Evolutionary conservation across 2,329 filamentous ascomycete genomes (phyloP).

Genomic region (Colletotrichum sp.): DNA sequence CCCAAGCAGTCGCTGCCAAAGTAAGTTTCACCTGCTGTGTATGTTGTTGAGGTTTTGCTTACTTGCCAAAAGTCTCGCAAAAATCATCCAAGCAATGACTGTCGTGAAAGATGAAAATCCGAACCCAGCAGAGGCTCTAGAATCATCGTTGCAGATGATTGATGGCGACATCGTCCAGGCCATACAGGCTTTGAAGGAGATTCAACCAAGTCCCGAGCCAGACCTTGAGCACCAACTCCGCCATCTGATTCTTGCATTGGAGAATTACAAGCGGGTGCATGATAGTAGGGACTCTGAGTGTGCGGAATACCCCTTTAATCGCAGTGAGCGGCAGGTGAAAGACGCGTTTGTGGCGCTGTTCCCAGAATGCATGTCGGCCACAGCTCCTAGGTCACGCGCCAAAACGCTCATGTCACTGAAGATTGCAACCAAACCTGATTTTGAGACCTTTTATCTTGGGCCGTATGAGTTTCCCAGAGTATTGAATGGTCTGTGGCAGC

Average conservation of each 20-base stretch:
- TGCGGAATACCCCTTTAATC: constrained; percentile 17
- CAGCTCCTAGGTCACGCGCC: neutral
- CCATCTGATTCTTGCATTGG: constrained; percentile 16
- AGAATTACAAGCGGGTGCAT: neutral
- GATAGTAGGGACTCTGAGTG: neutral
- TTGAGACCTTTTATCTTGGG: constrained; percentile 28
- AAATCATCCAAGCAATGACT: neutral
- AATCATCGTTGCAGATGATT: constrained; percentile 28
- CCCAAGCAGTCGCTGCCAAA: constrained; percentile 32
- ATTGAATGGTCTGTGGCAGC: constrained; percentile 36
- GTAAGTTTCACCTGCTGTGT: constrained; percentile 23
- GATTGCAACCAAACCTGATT: neutral
- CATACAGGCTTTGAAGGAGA: constrained; percentile 40
- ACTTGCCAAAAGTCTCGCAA: neutral
- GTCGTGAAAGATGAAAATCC: neutral
- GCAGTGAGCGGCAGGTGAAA: constrained; percentile 32
- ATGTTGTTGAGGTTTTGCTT: neutral
- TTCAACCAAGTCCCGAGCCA: constrained; percentile 19
- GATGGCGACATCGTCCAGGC: constrained; percentile 41
- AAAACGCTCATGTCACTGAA: neutral
- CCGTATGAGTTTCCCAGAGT: constrained; percentile 26
- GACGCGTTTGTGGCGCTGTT: constrained; percentile 32
- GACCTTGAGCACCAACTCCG: constrained; percentile 26
- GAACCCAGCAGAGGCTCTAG: neutral
- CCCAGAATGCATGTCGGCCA: constrained; percentile 5